These are phyloP conservation scores for Trametes hirsuta DNA, from an alignment of 1,284 basidiomycete genomes.

Conservation along the genomic window DNA sequence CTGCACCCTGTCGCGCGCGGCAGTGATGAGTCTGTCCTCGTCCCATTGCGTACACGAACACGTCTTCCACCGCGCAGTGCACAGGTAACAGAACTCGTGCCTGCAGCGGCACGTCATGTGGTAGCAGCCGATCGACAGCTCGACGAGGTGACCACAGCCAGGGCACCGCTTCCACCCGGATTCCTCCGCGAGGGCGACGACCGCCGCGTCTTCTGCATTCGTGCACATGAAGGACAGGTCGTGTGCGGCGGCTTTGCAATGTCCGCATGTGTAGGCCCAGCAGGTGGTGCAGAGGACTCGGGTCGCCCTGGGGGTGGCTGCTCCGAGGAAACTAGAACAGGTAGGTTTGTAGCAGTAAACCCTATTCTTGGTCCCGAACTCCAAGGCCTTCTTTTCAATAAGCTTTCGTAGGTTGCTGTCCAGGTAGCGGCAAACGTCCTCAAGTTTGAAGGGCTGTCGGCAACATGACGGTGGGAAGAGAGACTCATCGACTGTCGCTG, in stretches of 20 bases:
- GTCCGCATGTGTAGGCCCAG: conserved; percentile 40
- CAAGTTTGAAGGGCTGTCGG: conserved; percentile 36
- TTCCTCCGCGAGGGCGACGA: conserved; percentile 46
- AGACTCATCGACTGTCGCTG: conserved; percentile 43
- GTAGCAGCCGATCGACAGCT: conserved; percentile 42
- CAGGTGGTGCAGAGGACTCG: conserved; percentile 43
- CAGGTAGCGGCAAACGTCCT: conserved; percentile 31
- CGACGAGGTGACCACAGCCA: conserved; percentile 41
- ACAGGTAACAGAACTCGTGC: conserved; percentile 47
- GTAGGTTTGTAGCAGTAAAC: conserved; percentile 44
- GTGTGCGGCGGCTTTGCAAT: conserved; percentile 47
- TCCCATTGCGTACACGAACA: conserved; percentile 61
- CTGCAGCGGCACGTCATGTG: conserved; percentile 44
- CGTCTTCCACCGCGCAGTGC: conserved; percentile 54
- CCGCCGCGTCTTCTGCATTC: conserved; percentile 39
- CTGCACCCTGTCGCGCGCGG: conserved; percentile 32
- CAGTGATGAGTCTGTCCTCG: conserved; percentile 43
- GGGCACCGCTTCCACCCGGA: conserved; percentile 49
- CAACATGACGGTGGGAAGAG: conserved; percentile 50
- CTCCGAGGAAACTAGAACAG: conserved; percentile 59
- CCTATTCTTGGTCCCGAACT: conserved; percentile 42
- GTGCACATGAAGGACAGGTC: conserved; percentile 25
- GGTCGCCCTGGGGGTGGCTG: conserved; percentile 29
- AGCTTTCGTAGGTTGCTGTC: conserved; percentile 23
- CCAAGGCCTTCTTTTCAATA: conserved; percentile 38